These are phyloP conservation scores for Epichloe gansuensis DNA, from an alignment of 2,329 filamentous ascomycete genomes.

Conservation along the genomic window DNA sequence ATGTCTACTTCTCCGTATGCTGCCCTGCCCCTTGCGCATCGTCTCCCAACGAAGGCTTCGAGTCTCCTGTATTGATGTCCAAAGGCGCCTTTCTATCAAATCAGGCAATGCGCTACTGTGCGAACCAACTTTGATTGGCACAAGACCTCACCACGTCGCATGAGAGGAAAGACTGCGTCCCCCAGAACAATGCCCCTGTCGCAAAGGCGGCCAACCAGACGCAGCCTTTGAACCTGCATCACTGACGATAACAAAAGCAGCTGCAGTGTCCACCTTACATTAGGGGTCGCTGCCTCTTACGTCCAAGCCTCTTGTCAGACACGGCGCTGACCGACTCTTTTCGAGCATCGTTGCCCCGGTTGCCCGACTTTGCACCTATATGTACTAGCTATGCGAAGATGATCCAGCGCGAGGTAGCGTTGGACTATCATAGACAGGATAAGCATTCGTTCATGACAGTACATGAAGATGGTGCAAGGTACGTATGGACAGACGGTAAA, in stretches of 20 bases:
- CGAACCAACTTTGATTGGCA: slow-evolving; percentile 9
- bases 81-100: slow-evolving; percentile 11
- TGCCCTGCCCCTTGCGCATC: slow-evolving; percentile 3
- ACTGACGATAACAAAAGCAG: background rate
- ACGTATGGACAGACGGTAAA: background rate
- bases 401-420: background rate
- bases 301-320: background rate
- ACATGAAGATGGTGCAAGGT: background rate
- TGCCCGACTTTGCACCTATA: background rate
- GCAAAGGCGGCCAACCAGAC: background rate
- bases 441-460: background rate
- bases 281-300: background rate
- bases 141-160: slow-evolving; percentile 6
- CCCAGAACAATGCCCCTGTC: slow-evolving; percentile 1
- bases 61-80: slow-evolving; percentile 15
- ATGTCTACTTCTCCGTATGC: background rate
- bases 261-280: slow-evolving; percentile 1
- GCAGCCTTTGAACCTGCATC: background rate
- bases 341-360: background rate
- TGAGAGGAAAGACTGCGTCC: background rate
- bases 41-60: slow-evolving; percentile 11
- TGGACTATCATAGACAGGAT: background rate
- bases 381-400: background rate
- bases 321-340: slow-evolving; percentile 8
- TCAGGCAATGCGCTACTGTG: slow-evolving; percentile 5